Evolutionary conservation across 805 yeast genomes (phyloP), one percentile per base, ranked within the genome.

Genomic region (Myxozyma geophila): DNA sequence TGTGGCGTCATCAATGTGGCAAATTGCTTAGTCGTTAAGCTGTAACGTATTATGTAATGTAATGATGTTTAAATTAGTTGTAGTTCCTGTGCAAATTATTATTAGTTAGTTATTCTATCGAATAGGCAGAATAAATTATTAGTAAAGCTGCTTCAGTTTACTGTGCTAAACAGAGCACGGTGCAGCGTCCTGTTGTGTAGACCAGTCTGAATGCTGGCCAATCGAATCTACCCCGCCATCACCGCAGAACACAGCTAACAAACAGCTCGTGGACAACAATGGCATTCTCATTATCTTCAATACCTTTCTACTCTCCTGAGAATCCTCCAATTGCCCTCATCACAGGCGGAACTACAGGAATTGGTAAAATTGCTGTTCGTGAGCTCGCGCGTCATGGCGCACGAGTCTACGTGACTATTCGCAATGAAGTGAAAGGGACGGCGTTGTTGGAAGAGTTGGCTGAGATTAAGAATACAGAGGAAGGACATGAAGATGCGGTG

Each of bases 311-410:
- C 46, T 36, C n/a, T 17, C 28, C 13, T 17, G 33, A 23, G 19
- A 36, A 40, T n/a, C 62, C 46, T 9, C 62, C 62, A 21, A 35
- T 52, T 5, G 53, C 53, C 5, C 35, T 65, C 5, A 54, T 65
- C 39, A 65, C 68, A 13, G 68, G 68, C 21, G 68, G 66, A 10
- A 65, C 68, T 46, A 44, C 55, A 36, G 70, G 70, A 2, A 67
- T 67, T 23, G 70, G 70, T 6, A 46, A 46, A 19, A 54, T 66
- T n/a, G 54, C 70, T 3, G 67, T 60, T 4, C 35, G 58, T 8
- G 64, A 66, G 21, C 46, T 67, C 9, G 61, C 60, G 2, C 40
- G 59, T 2, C 68, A 62, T 35, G 70, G 70, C 8, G 67, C 65
- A 9, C 51, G 53, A 35, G 66, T 67, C 15, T 67, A 67, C 52